A percentile compares a stretch with the other conserved stretches of the same genome.
Evolutionary conservation across 2,329 filamentous ascomycete species (phyloP).

Genomic region (Chaetomiaceae sp.): DNA sequence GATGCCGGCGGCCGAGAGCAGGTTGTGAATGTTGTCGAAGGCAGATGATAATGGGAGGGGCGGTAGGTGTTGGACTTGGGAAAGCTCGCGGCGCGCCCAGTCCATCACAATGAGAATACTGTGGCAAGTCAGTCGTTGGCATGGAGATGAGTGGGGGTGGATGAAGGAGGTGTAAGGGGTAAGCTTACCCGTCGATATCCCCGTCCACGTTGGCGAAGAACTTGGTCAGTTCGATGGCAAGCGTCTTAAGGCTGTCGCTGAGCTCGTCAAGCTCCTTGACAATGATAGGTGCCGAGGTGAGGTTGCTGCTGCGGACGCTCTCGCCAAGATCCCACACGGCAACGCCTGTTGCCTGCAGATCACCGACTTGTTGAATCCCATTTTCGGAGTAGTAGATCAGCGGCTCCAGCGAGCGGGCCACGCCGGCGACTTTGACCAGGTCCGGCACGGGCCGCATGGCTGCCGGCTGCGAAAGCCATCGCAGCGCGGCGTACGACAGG

Average conservation of each 20-base stretch:
- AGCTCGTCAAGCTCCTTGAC: constrained; percentile 79
- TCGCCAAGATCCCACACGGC: constrained; percentile 94
- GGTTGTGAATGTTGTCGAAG: constrained; percentile 76
- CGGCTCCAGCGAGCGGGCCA: constrained; percentile 88
- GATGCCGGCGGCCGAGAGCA: constrained; percentile 60
- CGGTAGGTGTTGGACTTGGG: constrained; percentile 57
- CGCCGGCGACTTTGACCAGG: constrained; percentile 80
- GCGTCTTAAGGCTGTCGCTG: constrained; percentile 75
- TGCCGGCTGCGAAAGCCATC: constrained; percentile 63
- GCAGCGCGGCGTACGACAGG: constrained; percentile 58
- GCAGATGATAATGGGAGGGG: constrained; percentile 60
- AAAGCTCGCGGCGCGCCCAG: constrained; percentile 83
- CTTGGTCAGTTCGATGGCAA: constrained; percentile 78
- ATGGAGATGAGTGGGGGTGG: not conserved
- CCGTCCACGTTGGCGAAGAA: constrained; percentile 93
- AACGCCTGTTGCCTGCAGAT: constrained; percentile 83
- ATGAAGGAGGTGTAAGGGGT: not conserved
- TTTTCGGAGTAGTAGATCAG: constrained; percentile 93
- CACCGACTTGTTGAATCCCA: constrained; percentile 76
- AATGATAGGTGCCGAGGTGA: constrained; percentile 83
- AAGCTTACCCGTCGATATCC: constrained; percentile 70
- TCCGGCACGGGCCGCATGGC: constrained; percentile 66
- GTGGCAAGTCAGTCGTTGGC: not conserved
- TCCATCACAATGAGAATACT: constrained; percentile 93
- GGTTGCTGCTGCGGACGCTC: constrained; percentile 80